Evolutionary conservation across 192 early-diverging fungal genomes (phyloP), one percentile per base, ranked within the genome.

Genomic region (Globomyces pollinis-pini): DNA sequence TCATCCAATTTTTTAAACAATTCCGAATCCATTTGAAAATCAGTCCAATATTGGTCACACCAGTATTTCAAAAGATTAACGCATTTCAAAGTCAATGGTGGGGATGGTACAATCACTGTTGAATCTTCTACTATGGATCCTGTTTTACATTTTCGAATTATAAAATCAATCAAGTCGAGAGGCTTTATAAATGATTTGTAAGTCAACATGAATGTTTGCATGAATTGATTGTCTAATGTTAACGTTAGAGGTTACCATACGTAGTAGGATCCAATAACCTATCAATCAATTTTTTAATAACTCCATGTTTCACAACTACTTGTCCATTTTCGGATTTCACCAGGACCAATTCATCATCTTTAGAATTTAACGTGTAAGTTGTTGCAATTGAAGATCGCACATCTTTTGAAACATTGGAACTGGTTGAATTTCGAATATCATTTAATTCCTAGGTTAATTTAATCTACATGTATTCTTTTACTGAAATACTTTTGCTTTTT

Each of bases 1-100:
- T 23, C 31, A 11, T 50, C 62, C 8, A 81, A 61, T 16, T 39
- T 62, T 6, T 63, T 54, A 49, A 70, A 62, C 23, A 80, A 41
- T 7, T 43, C 50, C 34, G 61, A 53, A 52, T 75, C 60, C 5
- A 67, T 71, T 47, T 69, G 69, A 38, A 82, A 82, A 57, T 82
- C 80, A 23, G 41, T 43, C 77, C 77, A 82, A 63, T 75, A 75
- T 23, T 77, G 62, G 47, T 79, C 77, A 13, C 80, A 49, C 80
- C 80, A 82, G 28, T 67, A 71, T 41, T 73, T 82, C 1, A 82
- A 42, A 21, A 70, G 44, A 55, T 82, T 79, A 1, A 79, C 55
- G 39, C 72, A 67, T 60, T 75, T 79, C 36, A 61, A 33, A 44
- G 45, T 44, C 38, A 65, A 34, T 61, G 60, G 28, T 2, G 32